phyloP scores from a whole-genome alignment of 1,284 basidiomycete genomes.

The Heterobasidion parviporum region DNA sequence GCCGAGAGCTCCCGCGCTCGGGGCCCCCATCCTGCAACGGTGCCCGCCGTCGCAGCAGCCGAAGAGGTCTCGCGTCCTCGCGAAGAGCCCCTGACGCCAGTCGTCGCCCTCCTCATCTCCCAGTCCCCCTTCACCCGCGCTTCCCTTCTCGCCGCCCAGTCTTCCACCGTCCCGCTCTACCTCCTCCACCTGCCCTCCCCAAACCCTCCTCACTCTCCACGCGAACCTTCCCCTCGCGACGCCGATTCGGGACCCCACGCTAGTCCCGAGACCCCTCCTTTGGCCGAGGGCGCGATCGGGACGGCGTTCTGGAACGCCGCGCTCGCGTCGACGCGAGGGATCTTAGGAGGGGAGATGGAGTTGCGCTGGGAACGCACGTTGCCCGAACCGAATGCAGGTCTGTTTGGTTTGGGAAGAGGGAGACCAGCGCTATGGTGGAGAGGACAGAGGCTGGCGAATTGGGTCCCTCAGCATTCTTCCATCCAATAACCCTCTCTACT shows the following conservation, averaged over 20 bases:
- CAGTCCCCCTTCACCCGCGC: constrained; percentile 68
- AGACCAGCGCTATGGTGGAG: constrained; percentile 55
- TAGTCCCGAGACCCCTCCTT: not conserved
- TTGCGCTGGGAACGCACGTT: constrained; percentile 57
- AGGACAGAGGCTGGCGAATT: constrained; percentile 24
- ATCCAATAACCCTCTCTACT: not conserved
- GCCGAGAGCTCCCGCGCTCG: not conserved
- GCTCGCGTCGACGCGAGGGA: constrained; percentile 38
- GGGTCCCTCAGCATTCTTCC: constrained; percentile 15
- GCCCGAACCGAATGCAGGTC: not conserved
- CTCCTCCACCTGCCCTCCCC: constrained; percentile 63
- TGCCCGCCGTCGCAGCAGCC: not conserved
- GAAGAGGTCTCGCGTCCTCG: not conserved
- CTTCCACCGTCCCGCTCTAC: constrained; percentile 68
- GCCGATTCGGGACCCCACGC: not conserved
- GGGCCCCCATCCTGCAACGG: not conserved
- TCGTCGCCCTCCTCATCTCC: constrained; percentile 69
- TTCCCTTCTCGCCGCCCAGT: constrained; percentile 58
- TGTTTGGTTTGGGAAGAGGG: constrained; percentile 17
- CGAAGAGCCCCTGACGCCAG: constrained; percentile 16
- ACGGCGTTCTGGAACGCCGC: constrained; percentile 61
- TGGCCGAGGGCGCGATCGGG: constrained; percentile 24
- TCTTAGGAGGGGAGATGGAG: constrained; percentile 52
- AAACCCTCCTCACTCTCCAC: not conserved
- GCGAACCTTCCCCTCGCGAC: constrained; percentile 6